Conservation (phyloP, 2,329 filamentous ascomycete species). For the Aspergillus flavus region DNA sequence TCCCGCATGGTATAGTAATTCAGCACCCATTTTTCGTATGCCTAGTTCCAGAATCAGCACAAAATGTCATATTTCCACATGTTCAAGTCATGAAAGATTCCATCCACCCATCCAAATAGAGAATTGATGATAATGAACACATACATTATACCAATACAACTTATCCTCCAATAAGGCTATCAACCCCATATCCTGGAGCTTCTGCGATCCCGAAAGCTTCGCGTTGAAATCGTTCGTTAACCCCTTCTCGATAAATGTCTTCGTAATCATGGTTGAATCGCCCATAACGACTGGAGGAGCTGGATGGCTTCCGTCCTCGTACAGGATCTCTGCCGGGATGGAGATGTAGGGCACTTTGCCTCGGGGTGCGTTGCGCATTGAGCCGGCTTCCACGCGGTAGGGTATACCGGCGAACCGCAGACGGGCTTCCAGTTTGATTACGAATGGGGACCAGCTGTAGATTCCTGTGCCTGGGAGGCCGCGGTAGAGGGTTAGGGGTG, state of each 20-base stretch:
- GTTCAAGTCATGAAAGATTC: too few species aligned
- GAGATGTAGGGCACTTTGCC: constrained; percentile 65
- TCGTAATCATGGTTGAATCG: constrained; percentile 61
- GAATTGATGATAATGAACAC: constrained; percentile 7
- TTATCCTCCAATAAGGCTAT: constrained; percentile 62
- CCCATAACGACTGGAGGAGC: constrained; percentile 32
- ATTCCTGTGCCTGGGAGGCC: constrained; percentile 47
- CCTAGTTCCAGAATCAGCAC: constrained; percentile 18
- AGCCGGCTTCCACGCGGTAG: constrained; percentile 53
- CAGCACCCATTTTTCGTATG: constrained; percentile 59
- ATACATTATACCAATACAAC: constrained; percentile 59
- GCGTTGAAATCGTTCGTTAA: constrained; percentile 54
- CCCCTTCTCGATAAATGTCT: constrained; percentile 46
- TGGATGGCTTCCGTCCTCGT: constrained; percentile 2
- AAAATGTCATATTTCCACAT: too few species aligned
- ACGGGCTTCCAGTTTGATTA: constrained; percentile 64
- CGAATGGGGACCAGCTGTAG: constrained; percentile 64
- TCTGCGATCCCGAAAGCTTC: constrained; percentile 40
- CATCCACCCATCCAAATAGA: too few species aligned
- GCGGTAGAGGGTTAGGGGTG: constrained; percentile 50
- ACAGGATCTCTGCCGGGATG: constrained; percentile 19
- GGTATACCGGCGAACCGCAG: constrained; percentile 56
- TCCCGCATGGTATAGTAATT: constrained; percentile 64
- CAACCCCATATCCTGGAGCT: constrained; percentile 55
- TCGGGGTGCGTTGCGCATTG: constrained; percentile 50